Evolutionary conservation across 371 early-diverging fungal species (phyloP), one percentile per base, ranked within the genome.

Genomic region (Sporodiniella umbellata): DNA sequence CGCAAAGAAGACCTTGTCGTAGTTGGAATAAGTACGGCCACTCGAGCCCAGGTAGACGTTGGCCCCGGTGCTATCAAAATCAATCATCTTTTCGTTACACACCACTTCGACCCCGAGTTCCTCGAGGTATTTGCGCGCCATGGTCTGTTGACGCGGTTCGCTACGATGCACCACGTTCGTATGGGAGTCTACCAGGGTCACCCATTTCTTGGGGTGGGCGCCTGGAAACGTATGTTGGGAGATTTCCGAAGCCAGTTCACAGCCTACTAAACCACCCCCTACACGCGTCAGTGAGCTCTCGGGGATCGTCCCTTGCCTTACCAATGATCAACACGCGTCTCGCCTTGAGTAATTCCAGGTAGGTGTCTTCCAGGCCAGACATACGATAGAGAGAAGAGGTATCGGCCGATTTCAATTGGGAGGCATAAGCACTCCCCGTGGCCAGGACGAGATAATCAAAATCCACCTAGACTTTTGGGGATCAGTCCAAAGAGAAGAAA

Each of bases 401-500:
- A 40, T 69, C 69, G 6, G 61, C 53, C 11, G 70, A 63, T 39
- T 69, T 70, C 21, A 75, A 64, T 22, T 75, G 78, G 31, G 68
- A 70, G 6, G 76, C 76, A 56, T 82, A 81, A 10, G 62, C 50
- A 31, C 82, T 78, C 2, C 90, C 90, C 0, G 87, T 86, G 23
- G 85, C 83, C n/a, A 89, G 54, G n/a, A 83, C 78, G 17, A 85
- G 62, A 57, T 86, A 86, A 58, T 89, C 85, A 62, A 85, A 89
- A 24, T 70, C 45, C 22, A 87, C 58, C 64, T 79, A 37, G 19
- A 7, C 26, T 45, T n/a, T 10, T 42, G 11, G 12, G n/a, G n/a
- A n/a, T n/a, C n/a, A n/a, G n/a, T n/a, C n/a, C n/a, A n/a, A n/a
- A n/a, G n/a, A n/a, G n/a, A n/a, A n/a, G n/a, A n/a, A n/a, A n/a